Evolutionary conservation across 2,329 filamentous ascomycete genomes (phyloP), one percentile per base, ranked within the genome.

Genomic region (Monilinia polystroma): DNA sequence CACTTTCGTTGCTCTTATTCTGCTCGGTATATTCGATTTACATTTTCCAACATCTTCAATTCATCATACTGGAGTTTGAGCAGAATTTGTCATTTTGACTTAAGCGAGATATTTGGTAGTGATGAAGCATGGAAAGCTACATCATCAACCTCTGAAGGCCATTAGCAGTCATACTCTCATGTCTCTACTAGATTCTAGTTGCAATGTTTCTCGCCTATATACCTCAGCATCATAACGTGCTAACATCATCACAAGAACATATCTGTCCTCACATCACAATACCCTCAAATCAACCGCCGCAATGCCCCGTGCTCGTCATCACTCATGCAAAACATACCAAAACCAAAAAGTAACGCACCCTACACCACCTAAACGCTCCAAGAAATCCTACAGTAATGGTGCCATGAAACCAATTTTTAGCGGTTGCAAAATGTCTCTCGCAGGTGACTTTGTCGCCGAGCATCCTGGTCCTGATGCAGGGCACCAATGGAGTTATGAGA

Each of bases 391-490:
- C 47, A 60, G 55, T 23, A 66, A 66, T 53, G 64, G 64, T 5
- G 55, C 64, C 3, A 55, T 63, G 55, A 74, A 72, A 53, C 69
- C 67, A 47, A 81, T 84, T 53, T 85, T 92, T 73, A 80, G 80
- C 18, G 79, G 80, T 1, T 76, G 84, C 45, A 78, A 83, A 59
- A 81, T 92, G 26, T 83, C 86, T 29, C 77, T 84, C 0, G 84
- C 83, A 0, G 89, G 89, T 5, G 80, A 84, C 2, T 84, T 91
- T 5, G 78, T 76, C 79, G 18, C 47, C 20, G 55, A 51, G 23
- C 45, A 51, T 41, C 45, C 58, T 18, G 58, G 58, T 20, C 45
- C 58, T 11, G 51, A 62, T 23, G 45, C 58, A 2, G 58, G 51
- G 47, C 32, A 35, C 2, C 58, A 62, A 20, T 62, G 58, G 79